Conservation (phyloP, 78 protist species). For the Dictyostelium citrinum region DNA sequence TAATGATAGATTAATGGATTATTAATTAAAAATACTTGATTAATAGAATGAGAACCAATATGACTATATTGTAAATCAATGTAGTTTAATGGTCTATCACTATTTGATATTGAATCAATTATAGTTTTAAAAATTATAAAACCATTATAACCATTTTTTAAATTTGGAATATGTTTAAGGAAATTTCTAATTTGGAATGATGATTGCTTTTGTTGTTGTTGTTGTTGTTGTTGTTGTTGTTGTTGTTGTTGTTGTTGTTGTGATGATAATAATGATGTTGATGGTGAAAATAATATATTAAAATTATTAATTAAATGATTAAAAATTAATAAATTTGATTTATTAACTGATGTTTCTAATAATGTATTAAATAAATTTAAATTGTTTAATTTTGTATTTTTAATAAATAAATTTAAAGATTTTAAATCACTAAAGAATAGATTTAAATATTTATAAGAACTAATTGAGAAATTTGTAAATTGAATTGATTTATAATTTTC, state of each 20-base stretch:
- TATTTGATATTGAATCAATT: neutral
- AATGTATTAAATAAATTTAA: neutral
- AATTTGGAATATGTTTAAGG: too few relatives aligned
- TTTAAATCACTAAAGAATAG: neutral
- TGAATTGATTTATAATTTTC: neutral
- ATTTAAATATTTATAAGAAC: neutral
- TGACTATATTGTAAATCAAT: neutral
- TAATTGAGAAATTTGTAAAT: neutral
- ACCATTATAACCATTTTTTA: neutral
- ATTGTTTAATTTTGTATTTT: neutral
- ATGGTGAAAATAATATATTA: too few relatives aligned
- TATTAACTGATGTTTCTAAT: neutral
- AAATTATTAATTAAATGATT: neutral
- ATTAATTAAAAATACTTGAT: neutral
- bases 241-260: too few relatives aligned
- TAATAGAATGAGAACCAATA: neutral
- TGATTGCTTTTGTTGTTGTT: too few relatives aligned
- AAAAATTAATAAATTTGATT: neutral
- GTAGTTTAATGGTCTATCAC: too few relatives aligned
- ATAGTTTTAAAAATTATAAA: neutral
- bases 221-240: too few relatives aligned
- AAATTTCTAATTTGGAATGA: too few relatives aligned
- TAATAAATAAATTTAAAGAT: neutral
- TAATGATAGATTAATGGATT: neutral
- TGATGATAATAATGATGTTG: too few relatives aligned